phyloP scores from a whole-genome alignment of 2,329 filamentous ascomycete species.

The Purpureocillium takamizusanense region DNA sequence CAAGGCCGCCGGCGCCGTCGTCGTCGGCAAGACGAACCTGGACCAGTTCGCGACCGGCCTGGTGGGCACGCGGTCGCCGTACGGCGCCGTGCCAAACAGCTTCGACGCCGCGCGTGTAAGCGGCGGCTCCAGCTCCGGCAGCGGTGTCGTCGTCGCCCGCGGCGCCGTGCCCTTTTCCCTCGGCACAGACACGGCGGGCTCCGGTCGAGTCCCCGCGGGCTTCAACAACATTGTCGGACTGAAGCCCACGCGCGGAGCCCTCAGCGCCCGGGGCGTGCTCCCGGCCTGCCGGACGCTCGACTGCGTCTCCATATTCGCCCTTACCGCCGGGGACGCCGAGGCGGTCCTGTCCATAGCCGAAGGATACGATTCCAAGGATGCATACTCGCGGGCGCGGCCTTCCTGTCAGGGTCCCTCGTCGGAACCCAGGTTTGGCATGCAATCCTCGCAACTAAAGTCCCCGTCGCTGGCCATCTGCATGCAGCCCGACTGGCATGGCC shows the following conservation, averaged over 20 bases:
- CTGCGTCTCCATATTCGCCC: slow-evolving; percentile 45
- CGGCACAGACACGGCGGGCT: slow-evolving; percentile 47
- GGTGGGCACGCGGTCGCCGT: slow-evolving; percentile 51
- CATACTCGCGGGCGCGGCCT: slow-evolving; percentile 36
- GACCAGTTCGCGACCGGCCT: slow-evolving; percentile 57
- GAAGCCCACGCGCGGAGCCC: slow-evolving; percentile 43
- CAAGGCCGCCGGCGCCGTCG: slow-evolving; percentile 42
- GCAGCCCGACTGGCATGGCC: slow-evolving; percentile 26
- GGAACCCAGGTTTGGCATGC: slow-evolving; percentile 19
- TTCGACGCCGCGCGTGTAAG: slow-evolving; percentile 28
- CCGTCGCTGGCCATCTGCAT: slow-evolving; percentile 30
- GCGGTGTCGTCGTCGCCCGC: slow-evolving; percentile 43
- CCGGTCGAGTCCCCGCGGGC: slow-evolving; percentile 42
- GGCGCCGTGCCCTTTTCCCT: slow-evolving; percentile 46
- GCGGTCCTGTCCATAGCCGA: slow-evolving; percentile 38
- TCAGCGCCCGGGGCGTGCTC: slow-evolving; percentile 38
- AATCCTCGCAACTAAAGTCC: slow-evolving; percentile 8
- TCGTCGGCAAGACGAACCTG: slow-evolving; percentile 50
- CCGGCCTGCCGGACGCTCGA: slow-evolving; percentile 50
- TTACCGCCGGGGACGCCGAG: slow-evolving; percentile 39
- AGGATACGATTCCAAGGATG: slow-evolving; percentile 37
- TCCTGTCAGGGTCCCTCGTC: background rate
- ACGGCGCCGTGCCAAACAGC: slow-evolving; percentile 44
- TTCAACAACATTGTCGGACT: slow-evolving; percentile 44
- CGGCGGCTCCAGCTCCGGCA: slow-evolving; percentile 51